Percentiles rank a stretch among this genome's conserved stretches.
Evolutionary conservation across 148 eudicot species (phyloP).

Genomic region (Camellia lanceoleosa): DNA sequence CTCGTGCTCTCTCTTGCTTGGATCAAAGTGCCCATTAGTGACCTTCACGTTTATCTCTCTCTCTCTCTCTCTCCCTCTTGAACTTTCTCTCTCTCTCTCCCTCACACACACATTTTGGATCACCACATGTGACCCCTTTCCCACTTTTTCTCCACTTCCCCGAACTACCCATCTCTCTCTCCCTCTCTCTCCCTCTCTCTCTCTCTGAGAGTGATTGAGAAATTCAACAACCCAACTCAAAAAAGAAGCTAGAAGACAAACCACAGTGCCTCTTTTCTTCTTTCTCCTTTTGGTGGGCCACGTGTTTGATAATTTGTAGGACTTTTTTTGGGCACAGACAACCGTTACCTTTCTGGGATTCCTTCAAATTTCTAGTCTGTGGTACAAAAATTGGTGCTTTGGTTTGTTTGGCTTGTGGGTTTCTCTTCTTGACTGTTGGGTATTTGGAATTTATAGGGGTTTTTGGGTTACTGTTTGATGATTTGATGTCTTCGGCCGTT

Average conservation of each 20-base stretch:
- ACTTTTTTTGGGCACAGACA: conserved; percentile 13
- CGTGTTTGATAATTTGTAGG: too few relatives aligned
- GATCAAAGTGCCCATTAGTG: not conserved
- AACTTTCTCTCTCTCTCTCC: not conserved
- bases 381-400: not conserved
- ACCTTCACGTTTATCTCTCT: not conserved
- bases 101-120: not conserved
- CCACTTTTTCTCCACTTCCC: too few relatives aligned
- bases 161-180: not conserved
- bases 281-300: conserved; percentile 15
- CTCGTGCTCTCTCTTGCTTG: not conserved
- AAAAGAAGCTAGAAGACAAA: conserved; percentile 14
- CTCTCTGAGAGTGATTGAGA: not conserved
- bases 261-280: conserved; percentile 15
- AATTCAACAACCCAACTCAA: conserved; percentile 5
- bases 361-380: conserved; percentile 10
- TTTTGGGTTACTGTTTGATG: conserved; percentile 17
- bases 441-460: not conserved
- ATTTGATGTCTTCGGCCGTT: conserved; percentile 34
- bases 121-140: too few relatives aligned
- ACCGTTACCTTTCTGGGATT: conserved; percentile 5
- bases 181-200: not conserved
- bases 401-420: conserved; percentile 10
- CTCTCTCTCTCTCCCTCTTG: not conserved
- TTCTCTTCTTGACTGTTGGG: not conserved